A percentile compares a stretch with the other conserved stretches of the same genome.
Evolutionary conservation across 495 filamentous ascomycete species (phyloP).

Genomic region (Niebla homalea): DNA sequence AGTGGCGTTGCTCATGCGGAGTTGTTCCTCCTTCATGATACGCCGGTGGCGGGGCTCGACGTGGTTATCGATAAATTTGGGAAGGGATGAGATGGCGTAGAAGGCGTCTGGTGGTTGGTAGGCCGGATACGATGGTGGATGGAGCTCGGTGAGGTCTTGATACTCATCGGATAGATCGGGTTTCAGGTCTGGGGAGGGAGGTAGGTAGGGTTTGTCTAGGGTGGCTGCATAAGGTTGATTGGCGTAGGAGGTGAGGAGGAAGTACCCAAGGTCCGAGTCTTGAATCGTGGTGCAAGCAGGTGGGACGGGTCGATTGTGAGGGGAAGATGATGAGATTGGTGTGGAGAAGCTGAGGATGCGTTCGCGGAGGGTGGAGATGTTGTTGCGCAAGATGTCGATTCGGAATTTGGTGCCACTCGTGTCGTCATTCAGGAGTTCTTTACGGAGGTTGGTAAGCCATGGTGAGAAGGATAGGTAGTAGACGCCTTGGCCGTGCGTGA

Average conservation of each 20-base stretch:
- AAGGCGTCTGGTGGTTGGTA: constrained; percentile 60
- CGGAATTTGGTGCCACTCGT: constrained; percentile 59
- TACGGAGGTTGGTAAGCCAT: constrained; percentile 66
- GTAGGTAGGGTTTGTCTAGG: constrained; percentile 49
- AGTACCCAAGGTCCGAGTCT: constrained; percentile 64
- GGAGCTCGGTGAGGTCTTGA: constrained; percentile 19
- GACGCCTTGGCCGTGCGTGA: constrained; percentile 59
- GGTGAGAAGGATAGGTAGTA: constrained; percentile 55
- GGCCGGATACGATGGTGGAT: constrained; percentile 35
- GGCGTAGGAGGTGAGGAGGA: constrained; percentile 57
- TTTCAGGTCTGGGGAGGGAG: neutral
- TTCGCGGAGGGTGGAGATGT: constrained; percentile 46
- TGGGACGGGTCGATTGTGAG: constrained; percentile 32
- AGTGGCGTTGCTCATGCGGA: constrained; percentile 62
- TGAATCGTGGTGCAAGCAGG: constrained; percentile 48
- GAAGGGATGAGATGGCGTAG: constrained; percentile 41
- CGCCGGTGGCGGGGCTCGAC: constrained; percentile 47
- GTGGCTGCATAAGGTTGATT: constrained; percentile 49
- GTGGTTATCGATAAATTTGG: constrained; percentile 45
- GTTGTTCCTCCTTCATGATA: constrained; percentile 47
- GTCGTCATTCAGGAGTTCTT: constrained; percentile 53
- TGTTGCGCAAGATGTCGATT: constrained; percentile 53
- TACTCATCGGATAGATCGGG: constrained; percentile 18
- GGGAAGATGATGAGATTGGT: constrained; percentile 16
- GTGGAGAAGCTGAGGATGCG: constrained; percentile 42